Percentiles rank a stretch among this genome's conserved stretches.
phyloP scores from a whole-genome alignment of 2,329 filamentous ascomycete species.

The Gremmenia infestans region DNA sequence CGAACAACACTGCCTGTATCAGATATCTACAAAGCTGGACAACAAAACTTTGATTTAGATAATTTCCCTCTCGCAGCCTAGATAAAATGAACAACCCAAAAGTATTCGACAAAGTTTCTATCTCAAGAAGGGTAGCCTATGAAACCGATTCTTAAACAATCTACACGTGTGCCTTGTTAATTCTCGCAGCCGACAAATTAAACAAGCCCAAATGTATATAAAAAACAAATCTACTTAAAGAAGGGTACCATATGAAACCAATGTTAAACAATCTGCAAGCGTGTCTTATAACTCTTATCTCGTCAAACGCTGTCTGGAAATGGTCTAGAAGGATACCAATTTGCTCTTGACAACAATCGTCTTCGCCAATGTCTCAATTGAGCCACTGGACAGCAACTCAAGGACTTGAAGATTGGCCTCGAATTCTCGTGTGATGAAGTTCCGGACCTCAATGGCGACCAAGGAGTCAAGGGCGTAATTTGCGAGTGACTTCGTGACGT shows the following conservation, averaged over 20 bases:
- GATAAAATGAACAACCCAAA: not conserved
- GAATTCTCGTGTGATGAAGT: conserved; percentile 38
- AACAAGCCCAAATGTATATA: not conserved
- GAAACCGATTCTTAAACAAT: not conserved
- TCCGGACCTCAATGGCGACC: conserved; percentile 31
- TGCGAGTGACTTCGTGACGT: conserved; percentile 40
- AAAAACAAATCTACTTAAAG: not conserved
- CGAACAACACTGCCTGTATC: not conserved
- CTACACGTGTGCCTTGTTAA: too few relatives aligned
- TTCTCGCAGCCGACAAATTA: not conserved
- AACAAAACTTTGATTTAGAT: not conserved
- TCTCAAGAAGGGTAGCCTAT: not conserved
- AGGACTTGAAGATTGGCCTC: conserved; percentile 43
- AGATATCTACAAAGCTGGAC: not conserved
- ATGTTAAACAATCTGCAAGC: not conserved
- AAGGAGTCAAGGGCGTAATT: conserved; percentile 36
- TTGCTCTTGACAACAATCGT: conserved; percentile 41
- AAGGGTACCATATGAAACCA: not conserved
- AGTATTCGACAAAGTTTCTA: not conserved
- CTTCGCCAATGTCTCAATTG: conserved; percentile 44
- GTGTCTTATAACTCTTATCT: not conserved
- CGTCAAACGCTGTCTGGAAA: not conserved
- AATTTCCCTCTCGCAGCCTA: not conserved
- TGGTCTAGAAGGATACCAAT: conserved; percentile 17
- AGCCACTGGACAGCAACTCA: conserved; percentile 49